These are phyloP conservation scores for Fusarium gaditjirri DNA, from an alignment of 2,329 filamentous ascomycete genomes.

Conservation along the genomic window DNA sequence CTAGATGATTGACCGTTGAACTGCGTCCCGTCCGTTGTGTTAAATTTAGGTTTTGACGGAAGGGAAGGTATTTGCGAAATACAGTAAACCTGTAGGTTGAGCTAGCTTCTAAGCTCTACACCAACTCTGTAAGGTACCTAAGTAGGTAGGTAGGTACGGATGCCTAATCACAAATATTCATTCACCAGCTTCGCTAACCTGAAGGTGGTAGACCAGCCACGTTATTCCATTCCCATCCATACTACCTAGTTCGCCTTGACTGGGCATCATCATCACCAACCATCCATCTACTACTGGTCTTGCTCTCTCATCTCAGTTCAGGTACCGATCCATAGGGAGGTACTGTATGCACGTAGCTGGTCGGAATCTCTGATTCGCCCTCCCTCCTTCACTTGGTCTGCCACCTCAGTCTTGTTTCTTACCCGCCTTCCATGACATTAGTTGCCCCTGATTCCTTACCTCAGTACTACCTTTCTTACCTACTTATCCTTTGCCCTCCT, in stretches of 20 bases:
- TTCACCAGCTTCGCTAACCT: background rate
- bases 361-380: slow-evolving; percentile 5
- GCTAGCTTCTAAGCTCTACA: slow-evolving; percentile 13
- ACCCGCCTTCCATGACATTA: slow-evolving; percentile 6
- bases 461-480: background rate
- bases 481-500: background rate
- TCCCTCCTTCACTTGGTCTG: background rate
- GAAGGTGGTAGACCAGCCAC: slow-evolving; percentile 14
- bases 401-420: slow-evolving; percentile 13
- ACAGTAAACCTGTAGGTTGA: background rate
- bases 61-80: slow-evolving; percentile 1
- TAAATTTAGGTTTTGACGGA: background rate
- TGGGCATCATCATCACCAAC: slow-evolving; percentile 18
- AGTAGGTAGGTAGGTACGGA: background rate
- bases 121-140: slow-evolving; percentile 13
- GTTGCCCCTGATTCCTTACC: slow-evolving; percentile 34
- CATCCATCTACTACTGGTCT: background rate
- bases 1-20: background rate
- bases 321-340: slow-evolving; percentile 11
- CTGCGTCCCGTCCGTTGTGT: background rate
- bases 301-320: slow-evolving; percentile 23
- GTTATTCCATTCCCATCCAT: slow-evolving; percentile 26
- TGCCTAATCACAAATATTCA: too few species aligned
- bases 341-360: background rate
- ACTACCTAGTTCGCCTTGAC: slow-evolving; percentile 2